A percentile compares a stretch with the other conserved stretches of the same genome.
phyloP scores from a whole-genome alignment of 2,329 filamentous ascomycete species.

The Simplicillium sp. region DNA sequence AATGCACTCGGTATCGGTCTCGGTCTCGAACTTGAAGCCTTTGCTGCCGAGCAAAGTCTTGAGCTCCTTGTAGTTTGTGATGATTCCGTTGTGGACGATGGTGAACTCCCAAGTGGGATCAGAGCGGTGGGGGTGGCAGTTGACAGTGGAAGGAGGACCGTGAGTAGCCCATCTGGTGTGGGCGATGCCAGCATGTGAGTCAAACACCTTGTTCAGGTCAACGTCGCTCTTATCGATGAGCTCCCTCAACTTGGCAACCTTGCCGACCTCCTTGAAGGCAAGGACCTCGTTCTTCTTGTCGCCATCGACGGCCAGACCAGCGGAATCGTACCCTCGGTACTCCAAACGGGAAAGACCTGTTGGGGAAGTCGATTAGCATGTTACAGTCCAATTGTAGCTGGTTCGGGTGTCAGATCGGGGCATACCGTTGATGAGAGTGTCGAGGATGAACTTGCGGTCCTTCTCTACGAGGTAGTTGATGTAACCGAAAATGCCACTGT shows the following conservation, averaged over 20 bases:
- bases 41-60: constrained; percentile 88
- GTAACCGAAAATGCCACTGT: constrained; percentile 92
- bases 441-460: constrained; percentile 91
- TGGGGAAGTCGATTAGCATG: constrained; percentile 18
- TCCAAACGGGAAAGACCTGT: constrained; percentile 88
- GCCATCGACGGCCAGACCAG: constrained; percentile 89
- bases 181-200: constrained; percentile 96
- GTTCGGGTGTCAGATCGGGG: background rate
- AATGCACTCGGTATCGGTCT: constrained; percentile 98
- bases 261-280: constrained; percentile 98
- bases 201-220: constrained; percentile 87
- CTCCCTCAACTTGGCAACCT: constrained; percentile 92
- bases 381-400: constrained; percentile 2
- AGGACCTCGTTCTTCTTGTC: constrained; percentile 98
- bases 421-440: constrained; percentile 88
- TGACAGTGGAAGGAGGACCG: constrained; percentile 82
- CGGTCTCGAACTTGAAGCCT: constrained; percentile 97
- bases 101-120: constrained; percentile 94
- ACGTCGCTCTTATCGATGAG: constrained; percentile 77
- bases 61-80: constrained; percentile 99
- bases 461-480: constrained; percentile 99
- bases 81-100: constrained; percentile 99
- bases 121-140: constrained; percentile 98
- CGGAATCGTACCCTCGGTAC: constrained; percentile 98
- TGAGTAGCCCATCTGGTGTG: constrained; percentile 99